Conservation (phyloP, 2,329 filamentous ascomycete species). For the Trichocomaceae sp. region DNA sequence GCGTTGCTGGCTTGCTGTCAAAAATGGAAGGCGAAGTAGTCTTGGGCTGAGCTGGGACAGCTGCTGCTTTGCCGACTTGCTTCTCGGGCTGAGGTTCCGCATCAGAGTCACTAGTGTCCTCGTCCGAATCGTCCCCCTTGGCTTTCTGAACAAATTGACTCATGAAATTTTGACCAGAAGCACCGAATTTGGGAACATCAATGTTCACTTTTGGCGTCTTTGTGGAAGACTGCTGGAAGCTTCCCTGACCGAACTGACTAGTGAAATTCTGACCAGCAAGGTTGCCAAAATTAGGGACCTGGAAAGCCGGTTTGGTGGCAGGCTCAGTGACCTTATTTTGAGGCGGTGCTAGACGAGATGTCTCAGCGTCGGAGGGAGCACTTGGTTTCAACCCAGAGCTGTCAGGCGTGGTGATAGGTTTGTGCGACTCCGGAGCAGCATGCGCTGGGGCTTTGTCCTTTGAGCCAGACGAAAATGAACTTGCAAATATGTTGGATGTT, state of each 20-base stretch:
- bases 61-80: conserved; percentile 5
- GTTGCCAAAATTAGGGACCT: conserved; percentile 12
- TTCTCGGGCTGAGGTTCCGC: conserved; percentile 29
- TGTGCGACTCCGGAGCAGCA: background rate
- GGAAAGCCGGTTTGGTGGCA: conserved; percentile 8
- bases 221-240: conserved; percentile 10
- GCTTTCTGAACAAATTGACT: conserved; percentile 13
- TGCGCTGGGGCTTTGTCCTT: conserved; percentile 8
- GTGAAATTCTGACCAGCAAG: conserved; percentile 6
- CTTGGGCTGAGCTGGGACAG: background rate
- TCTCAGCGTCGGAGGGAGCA: background rate
- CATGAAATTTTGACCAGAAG: conserved; percentile 7
- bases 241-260: conserved; percentile 9
- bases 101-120: conserved; percentile 21
- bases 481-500: conserved; percentile 27
- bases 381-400: background rate
- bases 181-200: conserved; percentile 11
- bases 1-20: conserved; percentile 9
- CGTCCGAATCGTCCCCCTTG: conserved; percentile 8
- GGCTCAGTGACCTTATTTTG: conserved; percentile 1
- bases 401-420: background rate
- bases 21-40: conserved; percentile 5
- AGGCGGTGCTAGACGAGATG: background rate
- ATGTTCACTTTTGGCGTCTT: conserved; percentile 2
- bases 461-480: conserved; percentile 18